Evolutionary conservation across 345 rosid species (phyloP).

Genomic region (Boechera stricta): DNA sequence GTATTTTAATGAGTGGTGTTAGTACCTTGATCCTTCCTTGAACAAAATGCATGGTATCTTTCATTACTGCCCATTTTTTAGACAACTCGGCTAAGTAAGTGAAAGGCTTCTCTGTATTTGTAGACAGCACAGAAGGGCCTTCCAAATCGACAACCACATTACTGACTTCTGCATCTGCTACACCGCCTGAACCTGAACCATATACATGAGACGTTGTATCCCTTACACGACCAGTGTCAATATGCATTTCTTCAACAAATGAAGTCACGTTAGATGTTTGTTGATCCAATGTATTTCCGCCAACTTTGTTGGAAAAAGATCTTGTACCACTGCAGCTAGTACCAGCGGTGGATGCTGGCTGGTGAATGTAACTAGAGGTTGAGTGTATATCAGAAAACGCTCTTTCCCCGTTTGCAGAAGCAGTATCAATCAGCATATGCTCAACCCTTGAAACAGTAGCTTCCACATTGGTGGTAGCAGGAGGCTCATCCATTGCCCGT

Average conservation of each 20-base stretch:
- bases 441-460: conserved; percentile 50
- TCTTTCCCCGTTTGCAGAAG: conserved; percentile 42
- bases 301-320: conserved; percentile 40
- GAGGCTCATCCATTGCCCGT: conserved; percentile 45
- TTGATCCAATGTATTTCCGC: conserved; percentile 45
- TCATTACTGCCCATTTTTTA: conserved; percentile 72
- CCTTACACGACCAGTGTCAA: conserved; percentile 44
- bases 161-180: conserved; percentile 45
- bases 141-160: conserved; percentile 56
- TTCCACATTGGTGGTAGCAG: conserved; percentile 46
- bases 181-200: conserved; percentile 39
- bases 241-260: conserved; percentile 57
- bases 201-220: conserved; percentile 39
- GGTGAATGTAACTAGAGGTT: conserved; percentile 41
- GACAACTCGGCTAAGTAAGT: conserved; percentile 86
- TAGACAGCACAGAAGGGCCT: conserved; percentile 55
- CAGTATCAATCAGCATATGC: conserved; percentile 54
- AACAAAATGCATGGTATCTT: conserved; percentile 56
- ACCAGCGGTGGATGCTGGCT: conserved; percentile 44
- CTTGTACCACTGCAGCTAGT: conserved; percentile 46
- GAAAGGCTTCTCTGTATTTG: conserved; percentile 73
- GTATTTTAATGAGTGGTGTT: conserved; percentile 10
- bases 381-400: conserved; percentile 35
- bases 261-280: conserved; percentile 48
- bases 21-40: conserved; percentile 82